phyloP scores from a whole-genome alignment of 208 protist species.

The Leishmania aethiopica region DNA sequence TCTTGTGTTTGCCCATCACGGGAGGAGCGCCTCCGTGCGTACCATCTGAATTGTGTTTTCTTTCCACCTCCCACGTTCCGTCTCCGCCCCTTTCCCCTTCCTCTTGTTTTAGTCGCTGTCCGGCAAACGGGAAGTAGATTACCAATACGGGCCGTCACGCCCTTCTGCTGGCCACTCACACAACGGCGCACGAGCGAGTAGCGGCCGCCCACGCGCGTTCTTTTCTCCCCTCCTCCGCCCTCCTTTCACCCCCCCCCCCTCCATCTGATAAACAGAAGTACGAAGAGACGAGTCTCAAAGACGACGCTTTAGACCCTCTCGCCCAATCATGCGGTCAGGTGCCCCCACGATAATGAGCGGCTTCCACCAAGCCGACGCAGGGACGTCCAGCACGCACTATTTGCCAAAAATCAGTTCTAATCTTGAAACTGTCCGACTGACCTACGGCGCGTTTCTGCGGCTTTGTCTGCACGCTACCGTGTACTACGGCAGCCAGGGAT shows the following conservation, averaged over 20 bases:
- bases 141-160: neutral
- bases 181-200: neutral
- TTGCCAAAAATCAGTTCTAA: constrained; percentile 54
- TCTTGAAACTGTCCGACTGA: constrained; percentile 61
- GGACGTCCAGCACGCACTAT: constrained; percentile 29
- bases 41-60: neutral
- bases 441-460: constrained; percentile 67
- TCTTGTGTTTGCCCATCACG: neutral
- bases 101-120: neutral
- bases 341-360: constrained; percentile 17
- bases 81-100: neutral
- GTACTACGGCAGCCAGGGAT: constrained; percentile 57
- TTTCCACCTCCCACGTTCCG: neutral
- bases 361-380: constrained; percentile 10
- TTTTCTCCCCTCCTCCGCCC: neutral
- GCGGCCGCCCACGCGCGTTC: neutral
- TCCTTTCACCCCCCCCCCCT: neutral
- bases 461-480: constrained; percentile 60
- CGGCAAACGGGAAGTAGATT: no score
- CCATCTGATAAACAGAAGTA: neutral
- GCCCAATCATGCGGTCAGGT: neutral
- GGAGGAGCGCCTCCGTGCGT: neutral
- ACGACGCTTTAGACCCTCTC: neutral
- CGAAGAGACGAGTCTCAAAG: neutral
- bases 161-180: neutral